Conservation (phyloP, 208 protist genomes). For the Trypanosoma mega region DNA sequence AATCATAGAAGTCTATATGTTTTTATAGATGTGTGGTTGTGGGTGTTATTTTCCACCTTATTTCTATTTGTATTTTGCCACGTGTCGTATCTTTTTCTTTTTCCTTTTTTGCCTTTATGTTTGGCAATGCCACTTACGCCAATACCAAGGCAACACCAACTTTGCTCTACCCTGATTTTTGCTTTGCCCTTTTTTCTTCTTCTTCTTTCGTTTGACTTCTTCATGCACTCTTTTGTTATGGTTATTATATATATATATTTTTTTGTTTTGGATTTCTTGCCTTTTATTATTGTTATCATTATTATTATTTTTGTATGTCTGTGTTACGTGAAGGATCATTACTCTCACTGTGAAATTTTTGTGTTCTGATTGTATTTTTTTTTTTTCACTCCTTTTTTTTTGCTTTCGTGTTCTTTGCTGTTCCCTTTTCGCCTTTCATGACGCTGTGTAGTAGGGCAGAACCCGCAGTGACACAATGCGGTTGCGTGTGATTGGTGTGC, state of each 20-base stretch:
- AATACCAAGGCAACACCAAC: too few species aligned
- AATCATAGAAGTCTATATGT: too few species aligned
- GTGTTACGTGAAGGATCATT: too few species aligned
- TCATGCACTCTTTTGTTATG: slow-evolving; percentile 4
- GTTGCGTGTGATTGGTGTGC: slow-evolving; percentile 9
- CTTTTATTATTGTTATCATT: neutral
- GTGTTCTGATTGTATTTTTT: slow-evolving; percentile 15
- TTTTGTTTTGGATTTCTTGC: slow-evolving; percentile 2
- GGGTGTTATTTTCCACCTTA: too few species aligned
- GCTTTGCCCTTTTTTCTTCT: slow-evolving; percentile 23
- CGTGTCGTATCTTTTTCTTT: too few species aligned
- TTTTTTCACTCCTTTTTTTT: slow-evolving; percentile 15
- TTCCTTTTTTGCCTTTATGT: too few species aligned
- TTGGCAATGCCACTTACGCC: too few species aligned
- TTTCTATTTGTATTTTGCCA: too few species aligned
- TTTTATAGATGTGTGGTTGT: too few species aligned
- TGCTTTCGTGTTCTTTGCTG: neutral
- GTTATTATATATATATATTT: too few species aligned
- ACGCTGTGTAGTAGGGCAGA: neutral
- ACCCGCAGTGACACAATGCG: slow-evolving; percentile 13
- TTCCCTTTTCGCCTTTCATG: slow-evolving; percentile 5
- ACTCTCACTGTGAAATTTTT: neutral
- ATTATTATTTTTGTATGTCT: slow-evolving; percentile 6
- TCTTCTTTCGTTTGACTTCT: neutral
- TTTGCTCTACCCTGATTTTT: too few species aligned